Conservation (phyloP, 1,284 basidiomycete species). For the Cryptococcus sp. region DNA sequence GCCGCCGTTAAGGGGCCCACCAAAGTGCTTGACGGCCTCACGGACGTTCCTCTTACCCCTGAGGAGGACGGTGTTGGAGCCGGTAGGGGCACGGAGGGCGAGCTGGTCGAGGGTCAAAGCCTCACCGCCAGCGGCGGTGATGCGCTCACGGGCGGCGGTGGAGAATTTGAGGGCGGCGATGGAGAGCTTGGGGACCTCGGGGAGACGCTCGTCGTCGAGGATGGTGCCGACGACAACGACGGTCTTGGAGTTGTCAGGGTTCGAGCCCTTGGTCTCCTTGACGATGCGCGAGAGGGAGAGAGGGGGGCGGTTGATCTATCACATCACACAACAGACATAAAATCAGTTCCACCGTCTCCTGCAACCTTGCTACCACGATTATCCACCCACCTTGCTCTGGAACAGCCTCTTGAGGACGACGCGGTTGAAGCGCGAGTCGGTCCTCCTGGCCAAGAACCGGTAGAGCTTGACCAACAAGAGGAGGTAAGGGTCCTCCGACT, state of each 20-base stretch:
- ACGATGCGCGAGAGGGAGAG: constrained; percentile 88
- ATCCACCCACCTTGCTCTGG: constrained; percentile 63
- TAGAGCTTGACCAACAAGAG: constrained; percentile 99
- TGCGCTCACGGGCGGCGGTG: constrained; percentile 86
- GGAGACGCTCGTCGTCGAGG: constrained; percentile 92
- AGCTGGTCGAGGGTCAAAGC: constrained; percentile 95
- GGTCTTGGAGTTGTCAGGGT: constrained; percentile 71
- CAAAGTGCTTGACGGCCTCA: constrained; percentile 96
- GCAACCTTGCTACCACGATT: not conserved
- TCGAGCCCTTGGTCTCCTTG: constrained; percentile 71
- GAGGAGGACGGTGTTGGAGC: constrained; percentile 85
- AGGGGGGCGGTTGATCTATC: constrained; percentile 90
- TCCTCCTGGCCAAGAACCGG: constrained; percentile 97
- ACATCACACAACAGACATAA: not conserved
- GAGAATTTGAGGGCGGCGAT: constrained; percentile 97
- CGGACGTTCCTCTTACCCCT: constrained; percentile 85
- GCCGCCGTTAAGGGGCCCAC: constrained; percentile 55
- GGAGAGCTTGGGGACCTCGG: constrained; percentile 85
- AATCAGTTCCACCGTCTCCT: not conserved
- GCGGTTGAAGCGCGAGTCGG: constrained; percentile 97
- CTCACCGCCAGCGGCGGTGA: constrained; percentile 94
- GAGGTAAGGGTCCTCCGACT: constrained; percentile 99
- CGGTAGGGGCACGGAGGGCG: constrained; percentile 88
- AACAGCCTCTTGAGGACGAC: constrained; percentile 94
- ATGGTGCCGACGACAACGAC: constrained; percentile 90